phyloP scores from a whole-genome alignment of 176 grass and related monocot species.

The Avena eriantha region DNA sequence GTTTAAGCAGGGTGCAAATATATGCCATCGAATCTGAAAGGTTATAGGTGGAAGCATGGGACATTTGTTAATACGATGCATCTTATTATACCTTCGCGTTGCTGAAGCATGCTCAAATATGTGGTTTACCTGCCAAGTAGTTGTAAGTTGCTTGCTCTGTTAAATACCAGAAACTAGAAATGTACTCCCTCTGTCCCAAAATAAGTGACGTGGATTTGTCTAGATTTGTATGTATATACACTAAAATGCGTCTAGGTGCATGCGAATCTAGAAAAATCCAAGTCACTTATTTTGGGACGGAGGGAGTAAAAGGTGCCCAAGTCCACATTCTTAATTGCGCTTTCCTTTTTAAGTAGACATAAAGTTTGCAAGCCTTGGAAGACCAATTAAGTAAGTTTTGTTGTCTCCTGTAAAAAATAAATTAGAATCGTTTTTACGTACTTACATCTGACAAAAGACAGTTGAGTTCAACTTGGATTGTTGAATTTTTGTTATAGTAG shows the following conservation, averaged over 20 bases:
- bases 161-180: constrained; percentile 16
- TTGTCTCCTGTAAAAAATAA: background rate
- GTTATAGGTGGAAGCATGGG: background rate
- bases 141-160: background rate
- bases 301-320: too few relatives aligned
- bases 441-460: background rate
- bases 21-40: background rate
- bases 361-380: background rate
- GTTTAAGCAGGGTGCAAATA: background rate
- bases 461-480: background rate
- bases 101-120: constrained; percentile 8
- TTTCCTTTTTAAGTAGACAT: constrained; percentile 22
- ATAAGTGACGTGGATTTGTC: too few relatives aligned
- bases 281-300: too few relatives aligned
- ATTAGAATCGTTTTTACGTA: background rate
- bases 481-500: background rate
- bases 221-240: too few relatives aligned
- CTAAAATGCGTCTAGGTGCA: too few relatives aligned
- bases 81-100: background rate
- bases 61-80: constrained; percentile 1
- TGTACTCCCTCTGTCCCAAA: too few relatives aligned
- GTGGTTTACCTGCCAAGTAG: background rate
- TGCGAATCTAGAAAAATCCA: too few relatives aligned
- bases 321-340: background rate
- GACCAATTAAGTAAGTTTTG: constrained; percentile 8